These are phyloP conservation scores for Paraphoma sp. DNA, from an alignment of 2,329 filamentous ascomycete genomes.

Conservation along the genomic window DNA sequence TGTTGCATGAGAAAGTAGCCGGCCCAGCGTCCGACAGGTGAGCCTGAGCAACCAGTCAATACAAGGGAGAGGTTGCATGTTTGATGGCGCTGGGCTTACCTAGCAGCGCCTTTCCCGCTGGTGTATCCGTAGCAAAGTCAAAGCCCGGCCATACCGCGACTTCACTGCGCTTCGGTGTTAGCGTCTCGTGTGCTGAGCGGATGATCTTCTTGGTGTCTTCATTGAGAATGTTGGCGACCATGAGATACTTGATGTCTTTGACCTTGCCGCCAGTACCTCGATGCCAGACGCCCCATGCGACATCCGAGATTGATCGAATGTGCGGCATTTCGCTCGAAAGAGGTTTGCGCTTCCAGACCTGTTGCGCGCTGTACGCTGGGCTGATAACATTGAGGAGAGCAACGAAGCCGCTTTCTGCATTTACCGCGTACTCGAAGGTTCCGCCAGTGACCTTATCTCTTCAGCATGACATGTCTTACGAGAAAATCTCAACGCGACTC, in stretches of 20 bases:
- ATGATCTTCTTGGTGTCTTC: background rate
- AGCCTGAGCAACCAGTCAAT: background rate
- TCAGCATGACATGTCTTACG: no score
- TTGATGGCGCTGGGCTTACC: no score
- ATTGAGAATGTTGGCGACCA: background rate
- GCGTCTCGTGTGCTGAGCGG: background rate
- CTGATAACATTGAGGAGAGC: background rate
- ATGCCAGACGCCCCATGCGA: background rate
- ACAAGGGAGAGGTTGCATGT: no score
- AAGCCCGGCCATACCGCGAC: background rate
- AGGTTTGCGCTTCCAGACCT: background rate
- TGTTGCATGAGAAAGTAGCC: constrained; percentile 3
- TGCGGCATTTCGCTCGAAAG: background rate
- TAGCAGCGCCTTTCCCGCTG: background rate
- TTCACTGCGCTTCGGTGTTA: background rate
- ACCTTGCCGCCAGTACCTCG: background rate
- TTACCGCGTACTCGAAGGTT: no score
- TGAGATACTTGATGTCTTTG: background rate
- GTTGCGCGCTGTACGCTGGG: background rate
- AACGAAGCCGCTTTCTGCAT: no score
- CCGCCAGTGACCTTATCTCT: no score
- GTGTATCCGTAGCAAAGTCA: background rate
- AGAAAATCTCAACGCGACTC: no score
- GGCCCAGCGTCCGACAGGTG: background rate
- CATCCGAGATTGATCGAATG: background rate